A percentile compares a stretch with the other conserved stretches of the same genome.
phyloP scores from a whole-genome alignment of 208 protist genomes.

The Trypanosoma scelopori region DNA sequence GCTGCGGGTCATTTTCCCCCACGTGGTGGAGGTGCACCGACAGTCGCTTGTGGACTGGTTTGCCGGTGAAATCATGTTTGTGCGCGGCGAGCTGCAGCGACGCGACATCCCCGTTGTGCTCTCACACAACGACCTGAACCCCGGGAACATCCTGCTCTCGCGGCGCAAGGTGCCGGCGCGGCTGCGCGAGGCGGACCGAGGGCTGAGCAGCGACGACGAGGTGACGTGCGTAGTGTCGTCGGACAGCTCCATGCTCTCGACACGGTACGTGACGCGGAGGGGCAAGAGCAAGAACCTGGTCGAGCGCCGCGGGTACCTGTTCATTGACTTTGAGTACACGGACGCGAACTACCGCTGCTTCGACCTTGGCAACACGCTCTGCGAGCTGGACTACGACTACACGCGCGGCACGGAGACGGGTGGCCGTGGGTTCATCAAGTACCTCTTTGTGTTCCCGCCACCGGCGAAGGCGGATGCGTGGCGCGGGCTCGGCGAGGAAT shows the following conservation, averaged over 20 bases:
- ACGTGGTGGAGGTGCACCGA: conserved; percentile 45
- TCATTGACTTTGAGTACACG: conserved; percentile 89
- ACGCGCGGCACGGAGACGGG: conserved; percentile 63
- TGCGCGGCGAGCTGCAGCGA: conserved; percentile 39
- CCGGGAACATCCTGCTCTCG: conserved; percentile 77
- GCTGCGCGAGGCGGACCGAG: conserved; percentile 18
- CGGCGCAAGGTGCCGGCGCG: conserved; percentile 10
- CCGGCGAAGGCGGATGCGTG: conserved; percentile 43
- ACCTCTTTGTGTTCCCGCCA: conserved; percentile 59
- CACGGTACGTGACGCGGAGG: conserved; percentile 64
- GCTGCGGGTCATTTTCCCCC: conserved; percentile 57
- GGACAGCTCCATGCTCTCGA: conserved; percentile 49
- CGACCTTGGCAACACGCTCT: conserved; percentile 84
- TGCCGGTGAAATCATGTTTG: conserved; percentile 43
- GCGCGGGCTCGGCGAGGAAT: conserved; percentile 52
- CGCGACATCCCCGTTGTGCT: conserved; percentile 61
- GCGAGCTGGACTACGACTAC: conserved; percentile 88
- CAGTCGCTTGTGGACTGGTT: conserved; percentile 45
- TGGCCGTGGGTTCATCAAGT: conserved; percentile 81
- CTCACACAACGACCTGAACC: conserved; percentile 86
- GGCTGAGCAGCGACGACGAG: conserved; percentile 43
- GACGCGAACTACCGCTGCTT: conserved; percentile 84
- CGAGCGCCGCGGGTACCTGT: conserved; percentile 67
- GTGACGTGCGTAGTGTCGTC: conserved; percentile 43
- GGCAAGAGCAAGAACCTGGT: conserved; percentile 71